Conservation (phyloP, 331 rosid species). For the Pyrus hybrid region DNA sequence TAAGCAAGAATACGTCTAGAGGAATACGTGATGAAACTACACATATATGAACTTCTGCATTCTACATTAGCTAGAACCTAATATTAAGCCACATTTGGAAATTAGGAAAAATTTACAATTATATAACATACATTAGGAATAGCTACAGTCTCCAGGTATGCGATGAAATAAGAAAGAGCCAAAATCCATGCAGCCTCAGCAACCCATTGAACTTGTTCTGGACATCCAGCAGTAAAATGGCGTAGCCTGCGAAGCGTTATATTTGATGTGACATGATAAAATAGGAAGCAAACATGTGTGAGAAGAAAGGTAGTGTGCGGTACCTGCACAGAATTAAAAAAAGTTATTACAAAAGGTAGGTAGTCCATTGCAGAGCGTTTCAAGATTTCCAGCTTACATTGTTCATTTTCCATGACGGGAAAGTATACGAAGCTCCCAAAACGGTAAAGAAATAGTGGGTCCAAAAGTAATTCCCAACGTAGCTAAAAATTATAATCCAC, state of each 20-base stretch:
- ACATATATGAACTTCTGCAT: background rate
- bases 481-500: slow-evolving; percentile 89
- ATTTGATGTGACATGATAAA: slow-evolving; percentile 85
- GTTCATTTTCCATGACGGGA: slow-evolving; percentile 99
- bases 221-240: slow-evolving; percentile 56
- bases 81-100: background rate
- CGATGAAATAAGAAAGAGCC: slow-evolving; percentile 79
- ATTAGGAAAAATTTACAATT: background rate
- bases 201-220: slow-evolving; percentile 53
- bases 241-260: slow-evolving; percentile 80
- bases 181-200: slow-evolving; percentile 76
- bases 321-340: slow-evolving; percentile 45
- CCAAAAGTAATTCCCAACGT: slow-evolving; percentile 98
- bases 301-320: slow-evolving; percentile 97
- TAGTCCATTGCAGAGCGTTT: slow-evolving; percentile 2
- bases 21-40: background rate
- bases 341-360: slow-evolving; percentile 10
- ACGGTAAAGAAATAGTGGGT: slow-evolving; percentile 96
- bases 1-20: background rate
- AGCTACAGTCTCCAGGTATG: slow-evolving; percentile 86
- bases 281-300: slow-evolving; percentile 86
- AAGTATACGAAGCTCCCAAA: slow-evolving; percentile 95
- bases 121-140: slow-evolving; percentile 65
- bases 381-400: slow-evolving; percentile 47
- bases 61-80: background rate